These are phyloP conservation scores for Saccharomycopsis sp. DNA, from an alignment of 805 yeast genomes.

Conservation along the genomic window DNA sequence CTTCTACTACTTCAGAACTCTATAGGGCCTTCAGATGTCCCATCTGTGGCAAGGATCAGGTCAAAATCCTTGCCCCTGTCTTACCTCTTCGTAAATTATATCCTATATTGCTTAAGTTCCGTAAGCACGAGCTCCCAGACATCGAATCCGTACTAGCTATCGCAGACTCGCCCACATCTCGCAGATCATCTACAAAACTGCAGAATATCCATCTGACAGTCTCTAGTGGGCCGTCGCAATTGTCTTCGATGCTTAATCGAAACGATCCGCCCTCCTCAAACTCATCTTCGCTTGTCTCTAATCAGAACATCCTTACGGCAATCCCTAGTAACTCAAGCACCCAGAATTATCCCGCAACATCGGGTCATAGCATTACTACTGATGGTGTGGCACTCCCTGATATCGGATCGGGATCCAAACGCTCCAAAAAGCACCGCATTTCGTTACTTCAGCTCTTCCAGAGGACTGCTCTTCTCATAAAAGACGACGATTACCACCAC, in stretches of 20 bases:
- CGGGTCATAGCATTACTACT: neutral
- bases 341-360: too few relatives aligned
- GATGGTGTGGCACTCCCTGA: neutral
- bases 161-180: neutral
- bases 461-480: conserved; percentile 16
- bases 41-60: conserved; percentile 4
- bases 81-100: conserved; percentile 15
- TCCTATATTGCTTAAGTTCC: neutral
- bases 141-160: neutral
- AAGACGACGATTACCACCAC: conserved; percentile 15
- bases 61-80: conserved; percentile 11
- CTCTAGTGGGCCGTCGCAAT: neutral
- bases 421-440: conserved; percentile 9
- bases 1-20: neutral
- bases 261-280: neutral
- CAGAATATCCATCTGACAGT: neutral
- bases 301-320: neutral
- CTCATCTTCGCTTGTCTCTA: neutral
- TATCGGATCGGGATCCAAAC: neutral
- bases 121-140: neutral
- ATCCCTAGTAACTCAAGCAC: neutral
- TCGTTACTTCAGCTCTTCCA: conserved; percentile 17
- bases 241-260: neutral
- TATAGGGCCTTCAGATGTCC: conserved; percentile 8
- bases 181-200: neutral